A percentile compares a stretch with the other conserved stretches of the same genome.
Evolutionary conservation across 1,139 yeast genomes (phyloP).

Genomic region (Geotrichum candidum): DNA sequence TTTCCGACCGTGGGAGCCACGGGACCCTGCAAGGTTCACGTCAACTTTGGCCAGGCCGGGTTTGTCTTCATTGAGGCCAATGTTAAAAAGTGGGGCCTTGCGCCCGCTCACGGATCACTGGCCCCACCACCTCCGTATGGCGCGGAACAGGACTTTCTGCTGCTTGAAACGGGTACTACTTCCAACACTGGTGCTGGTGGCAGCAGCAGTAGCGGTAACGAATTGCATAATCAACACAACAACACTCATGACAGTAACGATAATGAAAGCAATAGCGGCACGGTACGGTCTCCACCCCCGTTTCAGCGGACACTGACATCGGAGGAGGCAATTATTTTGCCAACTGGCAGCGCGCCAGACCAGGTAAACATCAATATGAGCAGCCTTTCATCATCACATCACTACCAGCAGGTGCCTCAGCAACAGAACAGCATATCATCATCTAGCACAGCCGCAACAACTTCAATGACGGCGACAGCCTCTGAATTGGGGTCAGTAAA

Average conservation of each 20-base stretch:
- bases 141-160: conserved; percentile 40
- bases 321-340: conserved; percentile 15
- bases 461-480: background rate
- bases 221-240: background rate
- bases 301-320: conserved; percentile 14
- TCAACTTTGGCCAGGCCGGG: conserved; percentile 86
- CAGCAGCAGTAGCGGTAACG: conserved; percentile 3
- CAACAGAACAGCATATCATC: background rate
- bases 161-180: conserved; percentile 32
- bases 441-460: background rate
- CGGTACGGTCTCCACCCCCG: conserved; percentile 17
- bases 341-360: conserved; percentile 16
- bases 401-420: conserved; percentile 2
- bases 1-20: conserved; percentile 88
- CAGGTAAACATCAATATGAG: conserved; percentile 21
- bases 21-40: conserved; percentile 67
- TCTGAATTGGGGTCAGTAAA: background rate
- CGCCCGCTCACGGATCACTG: conserved; percentile 63
- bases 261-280: background rate
- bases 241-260: background rate
- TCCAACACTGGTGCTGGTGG: conserved; percentile 1
- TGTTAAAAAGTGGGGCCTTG: conserved; percentile 88
- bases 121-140: conserved; percentile 77
- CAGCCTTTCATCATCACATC: conserved; percentile 7
- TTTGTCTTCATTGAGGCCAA: conserved; percentile 94